A percentile compares a stretch with the other conserved stretches of the same genome.
Conservation (phyloP, 139 green algal genomes). For the Closterium sp. region DNA sequence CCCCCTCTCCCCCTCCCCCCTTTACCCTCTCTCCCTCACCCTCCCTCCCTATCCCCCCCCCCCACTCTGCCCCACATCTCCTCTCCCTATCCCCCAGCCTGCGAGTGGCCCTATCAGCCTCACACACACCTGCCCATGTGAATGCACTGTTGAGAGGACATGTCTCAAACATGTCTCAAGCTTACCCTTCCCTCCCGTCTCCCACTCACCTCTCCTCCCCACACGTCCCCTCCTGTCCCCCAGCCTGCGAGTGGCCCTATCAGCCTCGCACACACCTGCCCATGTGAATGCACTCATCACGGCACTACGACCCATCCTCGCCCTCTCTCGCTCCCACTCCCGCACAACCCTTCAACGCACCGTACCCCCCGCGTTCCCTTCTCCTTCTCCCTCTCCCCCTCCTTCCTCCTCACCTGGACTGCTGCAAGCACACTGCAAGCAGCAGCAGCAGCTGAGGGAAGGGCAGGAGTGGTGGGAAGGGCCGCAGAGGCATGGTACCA, state of each 20-base stretch:
- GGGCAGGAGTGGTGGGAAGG: background rate
- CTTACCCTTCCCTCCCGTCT: background rate
- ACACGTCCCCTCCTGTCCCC: background rate
- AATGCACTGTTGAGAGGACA: no score
- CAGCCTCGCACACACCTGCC: conserved; percentile 15
- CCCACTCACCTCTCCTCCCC: background rate
- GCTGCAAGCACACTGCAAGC: background rate
- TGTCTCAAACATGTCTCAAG: no score
- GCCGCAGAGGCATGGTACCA: no score
- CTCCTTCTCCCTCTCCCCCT: background rate
- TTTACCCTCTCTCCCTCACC: background rate
- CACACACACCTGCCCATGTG: background rate
- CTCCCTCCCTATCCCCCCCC: background rate
- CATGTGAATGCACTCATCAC: conserved; percentile 24
- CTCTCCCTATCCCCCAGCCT: background rate
- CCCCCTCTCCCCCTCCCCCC: background rate
- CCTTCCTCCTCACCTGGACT: background rate
- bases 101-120: no score
- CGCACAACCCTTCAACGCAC: background rate
- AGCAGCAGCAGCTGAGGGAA: background rate
- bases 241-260: conserved; percentile 34
- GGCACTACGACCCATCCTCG: background rate
- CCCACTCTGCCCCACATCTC: background rate
- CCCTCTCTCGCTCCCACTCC: background rate
- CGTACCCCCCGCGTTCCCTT: background rate